These are phyloP conservation scores for Pilaira anomala DNA, from an alignment of 192 early-diverging fungal species.

Conservation along the genomic window DNA sequence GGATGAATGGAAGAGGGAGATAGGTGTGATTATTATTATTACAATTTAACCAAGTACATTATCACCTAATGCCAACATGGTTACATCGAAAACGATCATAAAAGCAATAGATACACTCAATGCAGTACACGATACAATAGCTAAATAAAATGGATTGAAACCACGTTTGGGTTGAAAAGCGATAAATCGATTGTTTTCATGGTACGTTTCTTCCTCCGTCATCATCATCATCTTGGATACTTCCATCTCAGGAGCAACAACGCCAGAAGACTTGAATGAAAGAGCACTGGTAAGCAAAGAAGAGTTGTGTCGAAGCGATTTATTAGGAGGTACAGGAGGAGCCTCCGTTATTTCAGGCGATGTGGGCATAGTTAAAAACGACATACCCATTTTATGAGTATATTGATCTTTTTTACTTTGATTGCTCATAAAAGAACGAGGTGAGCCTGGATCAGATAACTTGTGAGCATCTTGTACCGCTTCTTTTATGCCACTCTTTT, in stretches of 20 bases:
- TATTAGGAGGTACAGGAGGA: no score
- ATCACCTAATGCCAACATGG: conserved; percentile 42
- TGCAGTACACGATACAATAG: conserved; percentile 21
- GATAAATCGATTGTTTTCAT: conserved; percentile 2
- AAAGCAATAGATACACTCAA: conserved; percentile 37
- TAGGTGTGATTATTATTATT: no score
- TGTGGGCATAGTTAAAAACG: background rate
- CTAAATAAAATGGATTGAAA: conserved; percentile 28
- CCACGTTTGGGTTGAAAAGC: conserved; percentile 13
- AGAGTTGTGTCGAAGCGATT: background rate
- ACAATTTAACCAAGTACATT: conserved; percentile 25
- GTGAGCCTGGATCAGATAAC: background rate
- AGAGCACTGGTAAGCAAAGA: conserved; percentile 12
- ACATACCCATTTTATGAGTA: background rate
- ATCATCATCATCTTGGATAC: conserved; percentile 6
- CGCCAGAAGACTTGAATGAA: conserved; percentile 9
- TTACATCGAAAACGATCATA: conserved; percentile 54
- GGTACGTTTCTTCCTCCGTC: conserved; percentile 4
- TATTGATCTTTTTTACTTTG: background rate
- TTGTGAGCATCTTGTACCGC: background rate
- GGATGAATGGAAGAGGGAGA: no score
- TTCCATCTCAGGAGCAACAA: background rate
- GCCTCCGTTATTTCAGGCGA: no score
- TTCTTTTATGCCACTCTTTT: no score
- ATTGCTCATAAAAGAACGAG: background rate